A percentile compares a stretch with the other conserved stretches of the same genome.
These are phyloP conservation scores for Astragalus membranaceus DNA, from an alignment of 306 rosid genomes.

Conservation along the genomic window DNA sequence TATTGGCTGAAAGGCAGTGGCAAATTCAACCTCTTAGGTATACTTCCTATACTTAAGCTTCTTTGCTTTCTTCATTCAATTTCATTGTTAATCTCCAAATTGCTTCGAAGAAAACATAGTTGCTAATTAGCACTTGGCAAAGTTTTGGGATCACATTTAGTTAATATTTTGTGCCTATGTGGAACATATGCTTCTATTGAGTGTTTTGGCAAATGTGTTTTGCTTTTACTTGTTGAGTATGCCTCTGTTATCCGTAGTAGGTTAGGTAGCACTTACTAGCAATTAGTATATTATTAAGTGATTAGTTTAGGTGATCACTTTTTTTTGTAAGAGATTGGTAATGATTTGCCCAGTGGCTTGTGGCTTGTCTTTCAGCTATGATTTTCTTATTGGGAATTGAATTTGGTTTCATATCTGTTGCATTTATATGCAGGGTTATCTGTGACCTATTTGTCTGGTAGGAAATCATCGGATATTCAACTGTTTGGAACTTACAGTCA, in stretches of 20 bases:
- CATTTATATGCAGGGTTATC: constrained; percentile 45
- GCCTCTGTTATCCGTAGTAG: background rate
- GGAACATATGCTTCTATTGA: background rate
- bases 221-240: background rate
- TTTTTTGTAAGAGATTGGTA: background rate
- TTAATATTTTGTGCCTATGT: background rate
- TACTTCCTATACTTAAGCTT: background rate
- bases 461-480: constrained; percentile 44
- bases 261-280: background rate
- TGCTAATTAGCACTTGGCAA: background rate
- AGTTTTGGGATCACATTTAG: background rate
- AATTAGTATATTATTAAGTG: background rate
- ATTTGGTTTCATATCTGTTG: constrained; percentile 9
- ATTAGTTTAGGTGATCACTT: background rate
- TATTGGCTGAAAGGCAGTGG: constrained; percentile 99
- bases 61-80: background rate
- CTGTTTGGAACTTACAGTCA: constrained; percentile 72
- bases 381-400: background rate
- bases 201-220: background rate
- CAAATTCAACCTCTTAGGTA: constrained; percentile 67
- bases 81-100: background rate
- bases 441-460: constrained; percentile 81
- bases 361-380: background rate
- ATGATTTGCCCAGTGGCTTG: background rate
- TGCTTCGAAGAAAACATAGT: background rate